Base-by-base conservation (phyloP, 768 basidiomycete species). In the Boletales sp. region DNA sequence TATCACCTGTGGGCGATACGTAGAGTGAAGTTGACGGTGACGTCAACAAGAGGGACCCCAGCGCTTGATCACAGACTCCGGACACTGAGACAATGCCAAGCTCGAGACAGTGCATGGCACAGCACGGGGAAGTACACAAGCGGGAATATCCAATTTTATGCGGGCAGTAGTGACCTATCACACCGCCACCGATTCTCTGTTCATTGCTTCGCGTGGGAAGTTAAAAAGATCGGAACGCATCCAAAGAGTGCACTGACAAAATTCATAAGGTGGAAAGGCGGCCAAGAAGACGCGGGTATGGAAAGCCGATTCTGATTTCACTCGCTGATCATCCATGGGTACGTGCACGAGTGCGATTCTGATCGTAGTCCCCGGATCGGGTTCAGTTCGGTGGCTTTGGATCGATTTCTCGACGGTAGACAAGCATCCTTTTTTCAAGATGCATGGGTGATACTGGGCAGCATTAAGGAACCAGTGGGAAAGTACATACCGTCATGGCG, bases 171-270 rank as follows among this genome's bases (percentile, higher is more conserved):
- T 43, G 44, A 34, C 51, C 51, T 31, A 50, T 32, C 27, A 18
- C 35, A 49, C n/a, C 5, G 34, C 47, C 43, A 43, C 39, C 9
- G 4, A 6, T 27, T 5, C 24, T 27, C 24, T 7, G 31, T n/a
- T 41, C 30, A 8, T 17, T 27, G 18, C 44, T 45, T 37, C 52
- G 24, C 31, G 35, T 46, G 41, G 46, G 57, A 49, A 54, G 27
- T 19, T 27, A 21, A 40, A 21, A 40, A 14, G 18, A 19, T 13
- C 14, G 29, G 32, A 29, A 44, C 3, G 2, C 19, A 37, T 37
- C 24, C 36, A 37, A 10, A 18, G 36, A 17, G 34, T 1, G 5
- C 7, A 5, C 24, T 7, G 6, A 27, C 24, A 27, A 6, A 6
- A 27, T 27, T 27, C 24, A 5, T 27, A 27, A 27, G 24, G 24